Evolutionary conservation across 371 early-diverging fungal species (phyloP).

Genomic region (Funneliformis caledonium): DNA sequence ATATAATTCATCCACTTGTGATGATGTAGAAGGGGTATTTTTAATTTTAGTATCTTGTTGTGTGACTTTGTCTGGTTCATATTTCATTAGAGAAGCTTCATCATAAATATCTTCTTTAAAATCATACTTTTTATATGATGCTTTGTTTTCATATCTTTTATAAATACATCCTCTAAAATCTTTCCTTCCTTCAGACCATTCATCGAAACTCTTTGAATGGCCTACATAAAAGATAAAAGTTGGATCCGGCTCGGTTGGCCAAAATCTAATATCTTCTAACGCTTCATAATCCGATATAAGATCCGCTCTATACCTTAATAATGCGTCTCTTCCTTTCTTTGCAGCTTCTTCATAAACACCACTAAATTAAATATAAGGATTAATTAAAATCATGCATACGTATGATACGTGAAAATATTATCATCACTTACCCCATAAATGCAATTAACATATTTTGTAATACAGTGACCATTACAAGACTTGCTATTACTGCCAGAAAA

Average conservation of each 20-base stretch:
- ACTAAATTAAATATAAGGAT: background rate
- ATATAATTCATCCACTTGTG: no score
- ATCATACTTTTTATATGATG: background rate
- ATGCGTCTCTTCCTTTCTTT: background rate
- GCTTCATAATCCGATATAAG: background rate
- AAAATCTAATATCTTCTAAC: background rate
- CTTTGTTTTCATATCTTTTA: background rate
- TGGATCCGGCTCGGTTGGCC: background rate
- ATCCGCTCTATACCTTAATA: background rate
- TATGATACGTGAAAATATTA: no score
- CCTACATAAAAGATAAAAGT: background rate
- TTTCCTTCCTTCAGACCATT: background rate
- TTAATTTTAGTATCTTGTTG: background rate
- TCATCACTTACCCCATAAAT: conserved; percentile 9
- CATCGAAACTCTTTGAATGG: background rate
- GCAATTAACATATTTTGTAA: conserved; percentile 33
- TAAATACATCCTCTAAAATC: background rate
- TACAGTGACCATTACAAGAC: background rate
- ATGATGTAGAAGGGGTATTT: no score
- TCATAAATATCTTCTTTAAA: background rate
- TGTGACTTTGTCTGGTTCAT: background rate
- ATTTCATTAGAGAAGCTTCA: background rate
- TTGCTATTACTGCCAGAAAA: background rate
- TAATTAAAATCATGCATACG: background rate
- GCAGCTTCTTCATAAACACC: conserved; percentile 2